Base-by-base conservation (phyloP, 306 rosid species). In the Cicer cuneatum region DNA sequence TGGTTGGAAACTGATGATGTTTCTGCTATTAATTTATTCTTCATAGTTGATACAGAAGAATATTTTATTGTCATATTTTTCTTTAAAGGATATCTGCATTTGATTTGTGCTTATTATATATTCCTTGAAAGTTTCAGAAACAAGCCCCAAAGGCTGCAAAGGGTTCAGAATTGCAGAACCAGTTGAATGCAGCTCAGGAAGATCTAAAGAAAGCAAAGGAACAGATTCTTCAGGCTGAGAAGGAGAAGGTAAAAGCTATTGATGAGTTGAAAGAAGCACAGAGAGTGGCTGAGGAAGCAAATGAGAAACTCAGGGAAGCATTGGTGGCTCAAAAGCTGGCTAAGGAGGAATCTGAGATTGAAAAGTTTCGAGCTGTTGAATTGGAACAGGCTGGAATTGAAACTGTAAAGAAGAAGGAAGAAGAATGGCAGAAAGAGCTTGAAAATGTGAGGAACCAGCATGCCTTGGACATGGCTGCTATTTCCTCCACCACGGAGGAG, bases 201-300 rank as follows among this genome's bases (percentile, higher is more conserved):
- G 97, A 94, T 84, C 89, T 92, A 38, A 91, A 90, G 90, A 94
- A 88, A 81, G 89, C 97, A 29, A 90, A 88, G 82, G 97, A 94
- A 76, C 97, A 86, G 81, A 77, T 90, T 61, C 63, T 71, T 81
- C 73, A 75, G 79, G 87, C 81, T 71, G 99, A 88, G 82, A 88
- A 88, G 61, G 95, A 91, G 79, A 94, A 89, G 91, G 80, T 62
- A 48, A 90, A 92, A 79, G 88, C 89, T 33, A 19, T 60, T 48
- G 87, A 89, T 38, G 97, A 88, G 63, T 88, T 94, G 86, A 88
- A 90, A 87, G 92, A 87, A 74, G 97, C 87, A 7, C 91, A 85
- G 60, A 86, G 59, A 82, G 83, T 78, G 24, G 87, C 88, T 13
- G 96, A 94, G 74, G 97, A 90, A 69, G 96, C 95, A 48, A 86